A percentile compares a stretch with the other conserved stretches of the same genome.
phyloP scores from a whole-genome alignment of 2,329 filamentous ascomycete genomes.

The Epichloe sylvatica region DNA sequence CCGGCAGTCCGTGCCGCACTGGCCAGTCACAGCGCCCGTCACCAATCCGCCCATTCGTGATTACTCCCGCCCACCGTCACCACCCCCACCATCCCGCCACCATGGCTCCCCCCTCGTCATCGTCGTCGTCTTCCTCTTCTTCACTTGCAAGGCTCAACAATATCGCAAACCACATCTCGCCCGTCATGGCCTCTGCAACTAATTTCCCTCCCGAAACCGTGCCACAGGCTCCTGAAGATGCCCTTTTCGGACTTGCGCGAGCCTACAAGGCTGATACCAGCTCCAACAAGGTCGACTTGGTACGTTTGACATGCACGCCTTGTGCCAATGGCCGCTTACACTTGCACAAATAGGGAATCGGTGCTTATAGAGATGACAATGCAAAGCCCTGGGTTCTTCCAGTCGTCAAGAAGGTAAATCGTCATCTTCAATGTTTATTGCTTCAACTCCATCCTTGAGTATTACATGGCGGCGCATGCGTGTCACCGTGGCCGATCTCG shows the following conservation, averaged over 20 bases:
- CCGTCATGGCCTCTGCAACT: constrained; percentile 36
- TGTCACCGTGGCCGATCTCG: not conserved
- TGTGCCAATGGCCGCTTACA: not conserved
- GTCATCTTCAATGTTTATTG: not conserved
- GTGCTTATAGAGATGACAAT: constrained; percentile 87
- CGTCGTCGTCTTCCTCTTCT: constrained; percentile 26
- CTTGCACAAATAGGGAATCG: constrained; percentile 44
- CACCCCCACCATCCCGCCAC: constrained; percentile 2
- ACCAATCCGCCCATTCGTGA: not conserved
- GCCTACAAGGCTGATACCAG: constrained; percentile 69
- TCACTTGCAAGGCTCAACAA: constrained; percentile 42
- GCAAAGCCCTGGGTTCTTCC: constrained; percentile 96
- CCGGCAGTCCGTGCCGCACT: not conserved
- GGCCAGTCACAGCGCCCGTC: not conserved
- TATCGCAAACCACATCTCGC: constrained; percentile 58
- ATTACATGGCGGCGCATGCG: not conserved
- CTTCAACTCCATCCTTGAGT: not conserved
- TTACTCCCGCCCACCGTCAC: not conserved
- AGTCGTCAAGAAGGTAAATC: constrained; percentile 78
- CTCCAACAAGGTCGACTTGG: constrained; percentile 80
- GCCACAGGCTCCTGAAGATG: constrained; percentile 84
- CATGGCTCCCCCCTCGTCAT: constrained; percentile 9
- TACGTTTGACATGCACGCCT: constrained; percentile 27
- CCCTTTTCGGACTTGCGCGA: constrained; percentile 83
- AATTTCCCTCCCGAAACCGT: constrained; percentile 65